These are phyloP conservation scores for Aspergillus viridinutans DNA, from an alignment of 2,329 filamentous ascomycete genomes.

Conservation along the genomic window DNA sequence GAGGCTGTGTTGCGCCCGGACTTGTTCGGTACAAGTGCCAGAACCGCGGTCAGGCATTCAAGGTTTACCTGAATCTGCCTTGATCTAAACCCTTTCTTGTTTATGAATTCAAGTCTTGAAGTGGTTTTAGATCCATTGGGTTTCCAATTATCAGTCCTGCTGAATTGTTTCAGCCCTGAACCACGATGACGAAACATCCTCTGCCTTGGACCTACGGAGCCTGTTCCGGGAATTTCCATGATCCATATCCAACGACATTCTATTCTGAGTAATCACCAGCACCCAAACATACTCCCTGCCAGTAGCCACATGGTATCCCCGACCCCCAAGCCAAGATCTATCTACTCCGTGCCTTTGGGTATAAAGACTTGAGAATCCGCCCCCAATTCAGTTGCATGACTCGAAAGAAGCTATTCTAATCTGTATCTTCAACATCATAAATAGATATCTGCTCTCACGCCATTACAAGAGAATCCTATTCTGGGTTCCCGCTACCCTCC, in stretches of 20 bases:
- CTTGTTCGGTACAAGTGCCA: neutral
- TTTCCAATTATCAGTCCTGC: no score
- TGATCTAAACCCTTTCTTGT: neutral
- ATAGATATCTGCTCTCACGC: neutral
- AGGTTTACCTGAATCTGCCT: neutral
- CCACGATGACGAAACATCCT: neutral
- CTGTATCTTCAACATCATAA: neutral
- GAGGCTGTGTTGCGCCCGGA: neutral
- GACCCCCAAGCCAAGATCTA: neutral
- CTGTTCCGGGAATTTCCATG: neutral
- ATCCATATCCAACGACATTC: neutral
- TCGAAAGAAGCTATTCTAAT: neutral
- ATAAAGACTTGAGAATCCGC: neutral
- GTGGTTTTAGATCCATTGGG: neutral
- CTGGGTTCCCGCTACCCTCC: neutral
- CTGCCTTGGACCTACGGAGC: neutral
- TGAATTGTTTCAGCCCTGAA: neutral
- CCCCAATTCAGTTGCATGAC: neutral
- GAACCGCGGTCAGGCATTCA: neutral
- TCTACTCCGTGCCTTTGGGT: no score
- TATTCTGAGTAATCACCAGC: neutral
- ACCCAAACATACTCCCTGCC: neutral
- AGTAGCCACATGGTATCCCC: neutral
- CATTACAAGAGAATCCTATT: constrained; percentile 10
- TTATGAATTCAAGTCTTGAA: neutral